These are phyloP conservation scores for Daucus carota DNA, from an alignment of 129 eudicot species.

Conservation along the genomic window DNA sequence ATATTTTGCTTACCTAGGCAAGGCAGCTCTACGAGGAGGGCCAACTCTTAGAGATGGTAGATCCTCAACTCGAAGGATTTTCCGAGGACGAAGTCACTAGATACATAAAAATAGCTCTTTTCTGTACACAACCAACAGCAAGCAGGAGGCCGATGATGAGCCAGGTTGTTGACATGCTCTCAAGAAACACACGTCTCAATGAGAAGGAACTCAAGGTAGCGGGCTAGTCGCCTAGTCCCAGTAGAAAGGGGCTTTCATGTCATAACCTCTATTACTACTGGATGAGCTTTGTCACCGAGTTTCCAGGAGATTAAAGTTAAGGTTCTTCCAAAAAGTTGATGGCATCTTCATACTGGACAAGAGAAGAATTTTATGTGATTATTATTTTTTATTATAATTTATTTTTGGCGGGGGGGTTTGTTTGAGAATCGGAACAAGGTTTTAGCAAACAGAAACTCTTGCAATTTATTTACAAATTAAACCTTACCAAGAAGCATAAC, in stretches of 20 bases:
- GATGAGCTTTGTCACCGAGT: not conserved
- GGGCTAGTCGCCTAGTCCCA: constrained; percentile 31
- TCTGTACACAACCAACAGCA: constrained; percentile 76
- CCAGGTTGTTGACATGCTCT: constrained; percentile 78
- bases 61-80: constrained; percentile 51
- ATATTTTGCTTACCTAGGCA: not conserved
- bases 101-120: constrained; percentile 81
- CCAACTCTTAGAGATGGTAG: constrained; percentile 64
- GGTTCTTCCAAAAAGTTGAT: not conserved
- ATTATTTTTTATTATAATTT: too few species aligned
- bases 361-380: too few species aligned
- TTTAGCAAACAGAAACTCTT: not conserved
- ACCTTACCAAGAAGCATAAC: not conserved
- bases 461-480: not conserved
- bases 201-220: constrained; percentile 77
- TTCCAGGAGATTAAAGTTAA: not conserved
- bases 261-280: not conserved
- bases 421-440: not conserved
- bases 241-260: not conserved
- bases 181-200: constrained; percentile 54
- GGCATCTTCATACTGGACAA: not conserved
- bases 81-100: constrained; percentile 52
- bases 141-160: constrained; percentile 80
- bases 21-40: constrained; percentile 72
- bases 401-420: too few species aligned